These are phyloP conservation scores for baker's yeast (Saccharomyces cerevisiae) DNA, from an alignment of 805 yeast species.

Conservation along the genomic window DNA sequence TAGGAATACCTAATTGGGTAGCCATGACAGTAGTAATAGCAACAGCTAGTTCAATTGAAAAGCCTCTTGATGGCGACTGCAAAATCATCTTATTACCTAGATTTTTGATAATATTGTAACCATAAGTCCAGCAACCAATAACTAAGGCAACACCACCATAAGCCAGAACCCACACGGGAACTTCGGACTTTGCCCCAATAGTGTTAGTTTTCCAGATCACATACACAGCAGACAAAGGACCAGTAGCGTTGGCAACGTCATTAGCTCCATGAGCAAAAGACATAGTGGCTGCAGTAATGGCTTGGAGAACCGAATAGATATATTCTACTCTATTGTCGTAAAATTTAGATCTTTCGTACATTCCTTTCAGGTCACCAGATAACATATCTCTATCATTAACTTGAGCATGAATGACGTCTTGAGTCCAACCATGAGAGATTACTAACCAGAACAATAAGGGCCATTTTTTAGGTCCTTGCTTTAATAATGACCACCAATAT, in stretches of 20 bases:
- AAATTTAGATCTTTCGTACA: slow-evolving; percentile 53
- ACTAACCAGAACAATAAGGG: slow-evolving; percentile 42
- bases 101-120: slow-evolving; percentile 60
- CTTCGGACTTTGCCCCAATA: slow-evolving; percentile 40
- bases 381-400: slow-evolving; percentile 33
- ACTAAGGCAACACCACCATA: slow-evolving; percentile 61
- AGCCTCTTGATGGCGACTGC: slow-evolving; percentile 75
- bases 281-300: slow-evolving; percentile 68
- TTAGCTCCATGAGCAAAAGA: slow-evolving; percentile 79
- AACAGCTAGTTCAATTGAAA: slow-evolving; percentile 68
- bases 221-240: slow-evolving; percentile 63
- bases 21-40: slow-evolving; percentile 72
- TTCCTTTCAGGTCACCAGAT: slow-evolving; percentile 38
- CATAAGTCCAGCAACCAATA: slow-evolving; percentile 62
- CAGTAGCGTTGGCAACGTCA: slow-evolving; percentile 71
- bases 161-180: slow-evolving; percentile 65
- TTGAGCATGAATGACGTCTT: slow-evolving; percentile 52
- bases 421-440: slow-evolving; percentile 51
- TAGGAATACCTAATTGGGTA: slow-evolving; percentile 61
- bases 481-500: slow-evolving; percentile 33
- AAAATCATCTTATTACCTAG: slow-evolving; percentile 67
- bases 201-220: slow-evolving; percentile 49
- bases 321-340: slow-evolving; percentile 67
- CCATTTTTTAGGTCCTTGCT: slow-evolving; percentile 46
- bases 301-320: slow-evolving; percentile 59